Evolutionary conservation across 2,329 filamentous ascomycete species (phyloP), one percentile per base, ranked within the genome.

Genomic region (Hirsutella minnesotensis): DNA sequence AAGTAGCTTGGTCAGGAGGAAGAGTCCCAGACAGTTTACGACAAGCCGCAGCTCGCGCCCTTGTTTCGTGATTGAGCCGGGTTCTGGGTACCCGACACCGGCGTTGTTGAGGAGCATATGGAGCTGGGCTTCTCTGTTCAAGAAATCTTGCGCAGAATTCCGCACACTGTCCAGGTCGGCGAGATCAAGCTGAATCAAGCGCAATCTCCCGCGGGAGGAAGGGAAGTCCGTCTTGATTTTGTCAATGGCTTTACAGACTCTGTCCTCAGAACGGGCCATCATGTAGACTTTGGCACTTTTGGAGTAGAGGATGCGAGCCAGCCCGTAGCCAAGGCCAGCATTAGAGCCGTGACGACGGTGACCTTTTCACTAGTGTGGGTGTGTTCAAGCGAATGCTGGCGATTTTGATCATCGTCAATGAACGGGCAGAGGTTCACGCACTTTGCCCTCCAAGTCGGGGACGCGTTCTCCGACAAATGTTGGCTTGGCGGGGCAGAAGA

Each of bases 381-480:
- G 12, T 27, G 12, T 27, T 27, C n/a, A n/a, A n/a, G n/a, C n/a
- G n/a, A n/a, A 27, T 27, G 12, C 24, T 27, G 24, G 24, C 12
- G 12, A 27, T n/a, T n/a, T n/a, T n/a, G n/a, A n/a, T n/a, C n/a
- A 27, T 7, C 7, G 24, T 27, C 24, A 12, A 27, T 12, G 7
- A 38, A 15, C 15, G 16, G 37, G 8, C 39, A 4, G 10, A 9
- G 27, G 15, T 59, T 12, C 7, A 27, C 24, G 24, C 24, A 82
- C 80, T 84, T 53, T 51, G 35, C 42, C 48, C 8, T 41, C 29
- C 20, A 51, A 39, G 31, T 50, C 47, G 0, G 86, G 82, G 19
- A 92, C 72, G 55, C 94, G 84, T 58, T 90, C 35, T n/a, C 50
- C 47, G 3, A 43, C 44, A 34, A 49, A 46, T 9, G 16, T 40